phyloP scores from a whole-genome alignment of 2,329 filamentous ascomycete species.

The Scytalidium sp. region DNA sequence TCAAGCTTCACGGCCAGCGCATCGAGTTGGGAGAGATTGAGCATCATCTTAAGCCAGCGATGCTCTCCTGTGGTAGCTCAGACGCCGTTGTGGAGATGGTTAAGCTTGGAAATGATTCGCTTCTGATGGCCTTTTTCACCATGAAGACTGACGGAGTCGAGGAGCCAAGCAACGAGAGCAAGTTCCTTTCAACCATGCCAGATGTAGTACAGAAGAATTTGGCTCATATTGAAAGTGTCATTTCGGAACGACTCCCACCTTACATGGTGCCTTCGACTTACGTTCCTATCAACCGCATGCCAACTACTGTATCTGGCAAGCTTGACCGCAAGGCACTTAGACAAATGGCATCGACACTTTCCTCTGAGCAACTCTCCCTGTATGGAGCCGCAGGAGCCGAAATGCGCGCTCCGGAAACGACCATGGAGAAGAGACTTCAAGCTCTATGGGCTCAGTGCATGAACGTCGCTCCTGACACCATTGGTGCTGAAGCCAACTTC shows the following conservation, averaged over 20 bases:
- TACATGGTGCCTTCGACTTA: constrained; percentile 18
- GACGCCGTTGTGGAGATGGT: not conserved
- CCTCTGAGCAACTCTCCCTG: no score
- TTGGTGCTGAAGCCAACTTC: constrained; percentile 30
- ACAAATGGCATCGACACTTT: no score
- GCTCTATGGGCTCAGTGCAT: constrained; percentile 8
- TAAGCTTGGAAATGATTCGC: not conserved
- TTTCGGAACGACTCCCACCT: constrained; percentile 7
- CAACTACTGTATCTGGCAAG: constrained; percentile 13
- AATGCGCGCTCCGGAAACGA: not conserved
- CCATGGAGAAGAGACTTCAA: not conserved
- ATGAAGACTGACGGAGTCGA: no score
- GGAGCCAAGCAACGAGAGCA: constrained; percentile 29
- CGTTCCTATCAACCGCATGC: constrained; percentile 9
- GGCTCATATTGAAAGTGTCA: no score
- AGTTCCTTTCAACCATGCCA: not conserved
- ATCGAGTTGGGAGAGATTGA: constrained; percentile 58
- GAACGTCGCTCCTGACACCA: constrained; percentile 12
- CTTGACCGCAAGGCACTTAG: constrained; percentile 14
- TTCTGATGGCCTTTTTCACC: no score
- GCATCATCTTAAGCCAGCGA: no score
- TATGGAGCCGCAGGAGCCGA: not conserved
- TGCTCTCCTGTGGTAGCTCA: no score
- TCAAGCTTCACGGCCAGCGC: constrained; percentile 61
- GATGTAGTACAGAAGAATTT: constrained; percentile 1